Percentiles rank a stretch among this genome's conserved stretches.
Evolutionary conservation across 2,329 filamentous ascomycete species (phyloP).

Genomic region (Trichoderma oligosporum): DNA sequence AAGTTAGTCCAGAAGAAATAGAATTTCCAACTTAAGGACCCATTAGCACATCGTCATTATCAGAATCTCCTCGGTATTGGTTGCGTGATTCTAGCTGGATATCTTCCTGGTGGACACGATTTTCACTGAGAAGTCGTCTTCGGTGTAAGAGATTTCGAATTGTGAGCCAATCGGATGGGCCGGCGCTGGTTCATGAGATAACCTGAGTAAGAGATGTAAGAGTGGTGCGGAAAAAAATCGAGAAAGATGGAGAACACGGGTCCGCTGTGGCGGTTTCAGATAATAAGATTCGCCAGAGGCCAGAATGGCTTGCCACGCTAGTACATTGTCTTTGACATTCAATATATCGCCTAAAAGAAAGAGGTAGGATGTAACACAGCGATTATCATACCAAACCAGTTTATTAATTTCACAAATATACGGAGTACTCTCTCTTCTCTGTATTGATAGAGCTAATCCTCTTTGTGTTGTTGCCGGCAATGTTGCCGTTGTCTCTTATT

Average conservation of each 20-base stretch:
- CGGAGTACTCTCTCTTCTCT: no score
- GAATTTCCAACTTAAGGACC: neutral
- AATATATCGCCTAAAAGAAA: neutral
- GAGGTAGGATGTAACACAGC: no score
- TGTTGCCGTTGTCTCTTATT: no score
- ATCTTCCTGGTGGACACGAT: neutral
- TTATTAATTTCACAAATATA: no score
- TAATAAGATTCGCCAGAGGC: slow-evolving; percentile 5
- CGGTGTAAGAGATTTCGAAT: slow-evolving; percentile 13
- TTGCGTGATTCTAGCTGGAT: neutral
- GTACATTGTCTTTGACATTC: neutral
- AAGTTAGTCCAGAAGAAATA: neutral
- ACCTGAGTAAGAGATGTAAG: neutral
- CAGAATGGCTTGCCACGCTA: slow-evolving; percentile 1
- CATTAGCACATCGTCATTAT: neutral
- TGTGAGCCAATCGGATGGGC: slow-evolving; percentile 13
- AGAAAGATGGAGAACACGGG: slow-evolving; percentile 7
- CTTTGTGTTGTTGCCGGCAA: no score
- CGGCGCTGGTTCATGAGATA: neutral
- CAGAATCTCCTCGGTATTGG: neutral
- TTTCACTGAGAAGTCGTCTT: neutral
- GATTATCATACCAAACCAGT: no score
- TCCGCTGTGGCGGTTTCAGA: slow-evolving; percentile 1
- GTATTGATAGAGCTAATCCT: no score
- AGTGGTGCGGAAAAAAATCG: neutral